A percentile compares a stretch with the other conserved stretches of the same genome.
These are phyloP conservation scores for Chytriomyces confervae DNA, from an alignment of 192 early-diverging fungal genomes.

Conservation along the genomic window DNA sequence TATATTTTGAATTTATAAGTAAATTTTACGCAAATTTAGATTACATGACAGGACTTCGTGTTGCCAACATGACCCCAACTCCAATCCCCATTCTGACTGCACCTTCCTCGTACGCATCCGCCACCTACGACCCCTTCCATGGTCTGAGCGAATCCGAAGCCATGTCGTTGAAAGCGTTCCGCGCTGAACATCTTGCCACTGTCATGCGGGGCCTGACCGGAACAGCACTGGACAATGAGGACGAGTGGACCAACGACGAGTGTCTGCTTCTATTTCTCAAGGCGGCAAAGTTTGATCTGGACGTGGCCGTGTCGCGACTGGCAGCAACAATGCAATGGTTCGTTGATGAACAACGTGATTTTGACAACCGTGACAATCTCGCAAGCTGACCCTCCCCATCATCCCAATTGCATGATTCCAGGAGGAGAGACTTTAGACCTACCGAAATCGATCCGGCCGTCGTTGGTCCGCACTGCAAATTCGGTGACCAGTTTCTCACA, in stretches of 20 bases:
- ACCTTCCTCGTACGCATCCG: not conserved
- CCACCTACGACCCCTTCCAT: slow-evolving; percentile 14
- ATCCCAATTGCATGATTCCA: not conserved
- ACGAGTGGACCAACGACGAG: slow-evolving; percentile 44
- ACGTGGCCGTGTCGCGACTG: slow-evolving; percentile 59
- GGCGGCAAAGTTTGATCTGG: slow-evolving; percentile 73
- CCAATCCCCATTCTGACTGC: not conserved
- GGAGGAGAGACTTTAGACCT: slow-evolving; percentile 70
- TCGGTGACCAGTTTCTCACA: slow-evolving; percentile 53
- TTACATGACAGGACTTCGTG: not conserved
- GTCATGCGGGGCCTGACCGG: not conserved
- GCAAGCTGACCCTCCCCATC: not conserved
- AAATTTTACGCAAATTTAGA: no score
- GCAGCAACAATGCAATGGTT: slow-evolving; percentile 79
- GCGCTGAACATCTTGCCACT: not conserved
- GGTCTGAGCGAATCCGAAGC: not conserved
- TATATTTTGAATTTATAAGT: no score
- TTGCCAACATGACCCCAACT: slow-evolving; percentile 5
- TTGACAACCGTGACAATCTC: not conserved
- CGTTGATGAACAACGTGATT: no score
- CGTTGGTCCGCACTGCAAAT: slow-evolving; percentile 71
- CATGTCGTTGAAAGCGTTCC: not conserved
- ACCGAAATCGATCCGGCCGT: slow-evolving; percentile 67
- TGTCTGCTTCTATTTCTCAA: slow-evolving; percentile 75
- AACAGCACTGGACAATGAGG: slow-evolving; percentile 27